Evolutionary conservation across 495 filamentous ascomycete species (phyloP), one percentile per base, ranked within the genome.

Genomic region (Lasiosphaeris hirsuta): DNA sequence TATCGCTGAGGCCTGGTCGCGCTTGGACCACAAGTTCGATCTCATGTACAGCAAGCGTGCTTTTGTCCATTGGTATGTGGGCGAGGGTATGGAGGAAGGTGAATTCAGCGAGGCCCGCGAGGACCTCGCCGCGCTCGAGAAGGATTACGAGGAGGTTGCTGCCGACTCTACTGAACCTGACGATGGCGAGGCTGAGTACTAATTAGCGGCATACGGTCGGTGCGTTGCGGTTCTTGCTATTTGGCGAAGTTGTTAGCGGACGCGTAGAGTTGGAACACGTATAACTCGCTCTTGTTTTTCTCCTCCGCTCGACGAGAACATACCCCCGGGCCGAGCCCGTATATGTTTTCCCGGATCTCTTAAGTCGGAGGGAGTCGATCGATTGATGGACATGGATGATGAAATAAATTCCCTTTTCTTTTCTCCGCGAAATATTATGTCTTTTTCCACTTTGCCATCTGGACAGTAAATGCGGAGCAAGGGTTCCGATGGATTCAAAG

Each of bases 41-140:
- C 88, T 96, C 61, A 96, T 96, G 91, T 95, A 96, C 79, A 89
- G 84, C 77, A 96, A 96, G 84, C 89, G 90, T 65, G 90, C 90
- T 41, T 96, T 96, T 68, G 90, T 96, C 13, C 90, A 96, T 74
- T 96, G 90, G 90, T 96, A 96, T 67, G 90, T 96, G 44, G 90
- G 90, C 65, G 90, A 96, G 76, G 90, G 90, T 75, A 96, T 96
- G 90, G 90, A 96, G 79, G 90, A 96, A 71, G 90, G 90, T 62
- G 90, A 96, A 75, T 96, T 96, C 76, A 87, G 84, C 55, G 90
- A 96, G 78, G 90, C 90, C 45, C 84, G 90, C 52, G 90, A 96
- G 79, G 90, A 96, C 69, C 78, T 96, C 54, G 90, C 90, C 53
- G 90, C 90, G 50, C 80, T 96, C 35, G 87, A 90, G 82, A 91